Base-by-base conservation (phyloP, 306 rosid genomes). In the Gynostemma pentaphyllum region DNA sequence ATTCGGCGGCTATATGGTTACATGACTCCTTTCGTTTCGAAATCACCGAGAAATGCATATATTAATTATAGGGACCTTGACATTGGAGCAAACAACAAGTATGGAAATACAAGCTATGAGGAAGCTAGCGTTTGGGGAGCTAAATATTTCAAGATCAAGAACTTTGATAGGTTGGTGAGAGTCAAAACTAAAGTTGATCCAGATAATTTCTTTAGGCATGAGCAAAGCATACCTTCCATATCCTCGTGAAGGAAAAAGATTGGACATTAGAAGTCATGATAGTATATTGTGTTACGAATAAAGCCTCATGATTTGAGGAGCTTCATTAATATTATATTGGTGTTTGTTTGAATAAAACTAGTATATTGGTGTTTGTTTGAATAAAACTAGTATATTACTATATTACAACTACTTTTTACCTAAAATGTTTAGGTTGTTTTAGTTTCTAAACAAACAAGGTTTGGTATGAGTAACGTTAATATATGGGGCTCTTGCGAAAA, bases 171-270 rank as follows among this genome's bases (percentile, higher is more conserved):
- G 64, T 34, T 57, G 64, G 64, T 57, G 28, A 57, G 16, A 0
- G 29, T 57, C 1, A 57, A 57, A 34, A 57, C 64, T 18, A 57
- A 34, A 45, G 5, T 57, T 5, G 64, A 57, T 57, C 64, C 64
- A 18, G 18, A 15, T 21, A 57, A 57, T 19, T 57, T 57, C 64
- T 57, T 57, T 29, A 57, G 24, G 45, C 32, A 57, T 34, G 64
- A 57, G 64, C 64, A 57, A 5, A 57, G 64, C 26, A 21, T 57
- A 16, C 64, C 64, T 34, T 34, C 64, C 11, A n/a, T 57, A 32
- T 12, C 5, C 45, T 23, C 64, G 11, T 57, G 45, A 45, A 32
- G 64, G 64, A 34, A 57, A 16, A 57, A 57, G 64, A 57, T 27
- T 44, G 64, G 45, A 18, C 14, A 34, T 21, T 57, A 57, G 18